Conservation (phyloP, 345 rosid species). For the Syzygium aqueum region DNA sequence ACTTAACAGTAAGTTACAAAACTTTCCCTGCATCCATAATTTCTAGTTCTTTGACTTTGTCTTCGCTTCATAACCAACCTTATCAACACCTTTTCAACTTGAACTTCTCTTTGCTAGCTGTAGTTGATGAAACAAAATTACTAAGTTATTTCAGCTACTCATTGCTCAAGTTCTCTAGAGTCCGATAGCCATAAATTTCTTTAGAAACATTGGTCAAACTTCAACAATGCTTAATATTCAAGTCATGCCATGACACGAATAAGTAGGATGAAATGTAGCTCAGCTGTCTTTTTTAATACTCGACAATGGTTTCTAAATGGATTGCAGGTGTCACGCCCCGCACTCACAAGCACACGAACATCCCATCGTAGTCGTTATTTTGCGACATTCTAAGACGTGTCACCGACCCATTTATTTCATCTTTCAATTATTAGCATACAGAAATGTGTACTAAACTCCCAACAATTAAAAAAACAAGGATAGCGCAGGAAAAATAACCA, state of each 20-base stretch:
- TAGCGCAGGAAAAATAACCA: too few relatives aligned
- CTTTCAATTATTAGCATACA: too few relatives aligned
- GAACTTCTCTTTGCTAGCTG: background rate
- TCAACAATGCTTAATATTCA: background rate
- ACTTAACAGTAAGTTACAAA: too few relatives aligned
- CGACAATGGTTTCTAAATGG: background rate
- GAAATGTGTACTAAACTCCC: too few relatives aligned
- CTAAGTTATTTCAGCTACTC: background rate
- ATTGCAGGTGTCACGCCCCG: constrained; percentile 11
- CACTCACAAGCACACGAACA: too few relatives aligned
- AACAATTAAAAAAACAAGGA: too few relatives aligned
- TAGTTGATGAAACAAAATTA: background rate
- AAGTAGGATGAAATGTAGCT: background rate
- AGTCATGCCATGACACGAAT: background rate
- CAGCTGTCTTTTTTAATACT: background rate
- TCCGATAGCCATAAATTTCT: background rate
- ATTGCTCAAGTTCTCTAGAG: background rate
- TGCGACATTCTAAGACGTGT: too few relatives aligned
- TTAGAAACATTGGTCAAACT: background rate
- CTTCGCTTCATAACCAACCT: background rate
- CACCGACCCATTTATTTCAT: too few relatives aligned
- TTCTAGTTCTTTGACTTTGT: background rate
- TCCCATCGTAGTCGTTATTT: too few relatives aligned
- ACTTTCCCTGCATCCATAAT: background rate
- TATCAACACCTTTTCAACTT: background rate